These are phyloP conservation scores for Pyrenula massariospora DNA, from an alignment of 495 filamentous ascomycete species.

Conservation along the genomic window DNA sequence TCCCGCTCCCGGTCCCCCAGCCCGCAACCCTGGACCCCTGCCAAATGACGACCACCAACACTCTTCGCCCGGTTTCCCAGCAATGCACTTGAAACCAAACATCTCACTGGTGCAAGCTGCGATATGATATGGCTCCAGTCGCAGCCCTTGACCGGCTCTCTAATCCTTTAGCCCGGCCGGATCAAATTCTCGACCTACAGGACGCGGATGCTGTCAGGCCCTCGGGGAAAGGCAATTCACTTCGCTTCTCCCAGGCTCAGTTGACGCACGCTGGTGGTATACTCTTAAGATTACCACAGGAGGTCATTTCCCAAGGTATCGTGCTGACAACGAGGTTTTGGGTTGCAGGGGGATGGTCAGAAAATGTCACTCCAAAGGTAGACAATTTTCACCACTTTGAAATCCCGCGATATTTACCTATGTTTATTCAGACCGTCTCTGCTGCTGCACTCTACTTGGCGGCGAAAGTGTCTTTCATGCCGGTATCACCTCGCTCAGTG, in stretches of 20 bases:
- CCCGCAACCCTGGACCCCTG: neutral
- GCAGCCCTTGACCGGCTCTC: constrained; percentile 45
- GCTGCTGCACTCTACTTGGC: constrained; percentile 72
- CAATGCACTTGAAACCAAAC: neutral
- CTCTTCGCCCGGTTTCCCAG: neutral
- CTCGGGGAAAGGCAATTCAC: constrained; percentile 11
- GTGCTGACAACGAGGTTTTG: constrained; percentile 86
- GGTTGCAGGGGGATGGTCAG: constrained; percentile 55
- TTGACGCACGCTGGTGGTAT: constrained; percentile 84
- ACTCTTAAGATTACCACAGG: constrained; percentile 75
- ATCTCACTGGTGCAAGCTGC: neutral
- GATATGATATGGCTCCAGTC: constrained; percentile 8
- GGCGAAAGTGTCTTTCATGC: constrained; percentile 71
- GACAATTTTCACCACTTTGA: neutral
- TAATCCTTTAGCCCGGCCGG: constrained; percentile 75
- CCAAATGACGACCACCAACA: neutral
- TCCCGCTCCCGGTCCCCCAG: no score
- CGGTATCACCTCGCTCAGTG: constrained; percentile 65
- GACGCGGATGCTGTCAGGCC: constrained; percentile 64
- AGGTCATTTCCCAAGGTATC: constrained; percentile 77
- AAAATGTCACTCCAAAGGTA: constrained; percentile 45
- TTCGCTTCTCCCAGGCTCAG: constrained; percentile 45
- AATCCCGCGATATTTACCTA: neutral
- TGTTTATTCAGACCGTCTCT: constrained; percentile 53
- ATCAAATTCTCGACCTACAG: constrained; percentile 65